phyloP scores from a whole-genome alignment of 2,329 filamentous ascomycete genomes.

The Neofusicoccum sp. region DNA sequence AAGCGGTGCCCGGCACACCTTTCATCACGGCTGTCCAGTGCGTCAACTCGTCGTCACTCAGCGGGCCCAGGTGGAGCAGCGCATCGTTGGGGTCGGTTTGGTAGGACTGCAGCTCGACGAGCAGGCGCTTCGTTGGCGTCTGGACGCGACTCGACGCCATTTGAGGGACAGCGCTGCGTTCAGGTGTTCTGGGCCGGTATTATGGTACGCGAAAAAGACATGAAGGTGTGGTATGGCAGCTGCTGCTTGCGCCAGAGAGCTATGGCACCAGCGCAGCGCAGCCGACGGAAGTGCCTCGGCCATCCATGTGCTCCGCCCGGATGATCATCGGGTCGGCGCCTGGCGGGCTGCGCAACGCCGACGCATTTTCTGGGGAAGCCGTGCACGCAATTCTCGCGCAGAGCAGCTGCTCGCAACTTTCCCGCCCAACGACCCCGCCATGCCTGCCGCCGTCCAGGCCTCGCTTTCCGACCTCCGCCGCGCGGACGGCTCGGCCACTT shows the following conservation, averaged over 20 bases:
- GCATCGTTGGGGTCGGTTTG: slow-evolving; percentile 55
- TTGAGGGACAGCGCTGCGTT: background rate
- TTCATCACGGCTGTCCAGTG: slow-evolving; percentile 61
- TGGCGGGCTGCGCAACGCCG: background rate
- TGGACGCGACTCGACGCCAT: slow-evolving; percentile 21
- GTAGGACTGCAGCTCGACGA: slow-evolving; percentile 61
- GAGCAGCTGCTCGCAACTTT: background rate
- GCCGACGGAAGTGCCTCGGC: background rate
- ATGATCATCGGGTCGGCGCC: slow-evolving; percentile 14
- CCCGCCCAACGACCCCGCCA: background rate
- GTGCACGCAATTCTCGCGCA: slow-evolving; percentile 1
- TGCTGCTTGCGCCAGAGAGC: background rate
- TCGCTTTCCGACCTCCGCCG: slow-evolving; percentile 55
- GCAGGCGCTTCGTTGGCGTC: slow-evolving; percentile 56
- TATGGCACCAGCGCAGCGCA: background rate
- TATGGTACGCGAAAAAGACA: background rate
- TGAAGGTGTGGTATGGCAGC: background rate
- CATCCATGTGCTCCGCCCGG: too few relatives aligned
- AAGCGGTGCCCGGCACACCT: slow-evolving; percentile 58
- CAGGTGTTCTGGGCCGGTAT: background rate
- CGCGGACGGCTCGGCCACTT: slow-evolving; percentile 77
- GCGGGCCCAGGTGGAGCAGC: slow-evolving; percentile 56
- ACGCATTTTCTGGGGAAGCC: slow-evolving; percentile 15
- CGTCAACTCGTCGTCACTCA: slow-evolving; percentile 57
- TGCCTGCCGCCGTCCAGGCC: slow-evolving; percentile 29